phyloP scores from a whole-genome alignment of 1,284 basidiomycete species.

The Cystobasidium sp. region DNA sequence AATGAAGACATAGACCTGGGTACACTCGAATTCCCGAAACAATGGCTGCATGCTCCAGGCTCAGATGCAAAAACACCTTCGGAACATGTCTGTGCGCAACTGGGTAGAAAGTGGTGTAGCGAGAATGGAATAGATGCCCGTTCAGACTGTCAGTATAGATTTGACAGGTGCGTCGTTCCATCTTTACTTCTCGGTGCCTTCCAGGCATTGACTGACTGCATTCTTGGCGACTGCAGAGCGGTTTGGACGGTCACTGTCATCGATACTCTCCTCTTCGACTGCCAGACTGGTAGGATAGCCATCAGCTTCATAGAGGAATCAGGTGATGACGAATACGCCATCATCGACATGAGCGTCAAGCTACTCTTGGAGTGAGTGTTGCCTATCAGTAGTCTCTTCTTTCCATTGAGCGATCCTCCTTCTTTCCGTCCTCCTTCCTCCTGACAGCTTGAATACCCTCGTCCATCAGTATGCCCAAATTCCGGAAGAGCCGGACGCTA shows the following conservation, averaged over 20 bases:
- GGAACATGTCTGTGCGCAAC: background rate
- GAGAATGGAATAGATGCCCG: background rate
- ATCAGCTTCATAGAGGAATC: conserved; percentile 8
- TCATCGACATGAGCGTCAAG: background rate
- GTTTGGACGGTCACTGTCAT: conserved; percentile 28
- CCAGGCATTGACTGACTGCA: background rate
- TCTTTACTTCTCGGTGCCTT: background rate
- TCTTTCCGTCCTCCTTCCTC: background rate
- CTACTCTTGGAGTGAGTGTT: background rate
- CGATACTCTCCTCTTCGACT: conserved; percentile 18
- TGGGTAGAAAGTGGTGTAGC: conserved; percentile 1
- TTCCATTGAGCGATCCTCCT: background rate
- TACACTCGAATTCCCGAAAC: conserved; percentile 10
- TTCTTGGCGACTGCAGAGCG: background rate
- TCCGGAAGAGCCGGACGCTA: background rate
- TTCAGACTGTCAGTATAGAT: background rate
- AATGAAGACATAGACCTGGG: conserved; percentile 18
- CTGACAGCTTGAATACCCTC: background rate
- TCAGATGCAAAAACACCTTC: background rate
- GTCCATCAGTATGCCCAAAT: background rate
- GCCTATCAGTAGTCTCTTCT: background rate
- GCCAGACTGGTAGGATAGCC: conserved; percentile 1
- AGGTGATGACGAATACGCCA: conserved; percentile 1
- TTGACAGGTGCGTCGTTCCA: background rate
- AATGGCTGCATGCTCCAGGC: background rate